These are phyloP conservation scores for Diaporthe citrichinensis DNA, from an alignment of 2,329 filamentous ascomycete species.

Conservation along the genomic window DNA sequence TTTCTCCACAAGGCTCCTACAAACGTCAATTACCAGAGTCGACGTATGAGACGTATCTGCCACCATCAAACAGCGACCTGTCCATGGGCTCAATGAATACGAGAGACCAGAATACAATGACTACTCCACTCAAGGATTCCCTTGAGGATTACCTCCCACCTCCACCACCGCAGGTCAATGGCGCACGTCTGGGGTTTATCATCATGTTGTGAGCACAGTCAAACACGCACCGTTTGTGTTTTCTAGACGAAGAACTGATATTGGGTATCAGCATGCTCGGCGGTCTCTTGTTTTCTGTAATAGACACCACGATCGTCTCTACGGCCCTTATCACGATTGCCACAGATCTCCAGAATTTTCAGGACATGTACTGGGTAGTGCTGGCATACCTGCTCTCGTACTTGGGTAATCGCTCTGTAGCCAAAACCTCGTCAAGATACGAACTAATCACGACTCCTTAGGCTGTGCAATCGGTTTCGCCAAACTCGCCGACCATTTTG, in stretches of 20 bases:
- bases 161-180: slow-evolving; percentile 20
- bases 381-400: slow-evolving; percentile 70
- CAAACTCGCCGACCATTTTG: slow-evolving; percentile 72
- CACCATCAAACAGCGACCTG: slow-evolving; percentile 35
- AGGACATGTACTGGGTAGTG: slow-evolving; percentile 68
- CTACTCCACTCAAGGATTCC: slow-evolving; percentile 28
- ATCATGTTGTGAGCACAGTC: slow-evolving; percentile 36
- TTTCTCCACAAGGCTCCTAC: slow-evolving; percentile 33
- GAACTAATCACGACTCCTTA: slow-evolving; percentile 44
- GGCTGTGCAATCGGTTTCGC: slow-evolving; percentile 71
- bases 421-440: neutral
- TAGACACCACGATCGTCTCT: slow-evolving; percentile 71
- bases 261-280: slow-evolving; percentile 59
- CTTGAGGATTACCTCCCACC: slow-evolving; percentile 11
- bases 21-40: neutral
- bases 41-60: slow-evolving; percentile 15
- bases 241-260: neutral
- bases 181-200: slow-evolving; percentile 33
- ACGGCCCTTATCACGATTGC: slow-evolving; percentile 72
- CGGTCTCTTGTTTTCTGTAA: slow-evolving; percentile 69
- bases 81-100: slow-evolving; percentile 31
- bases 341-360: slow-evolving; percentile 64
- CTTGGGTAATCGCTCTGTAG: slow-evolving; percentile 58
- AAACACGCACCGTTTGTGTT: neutral
- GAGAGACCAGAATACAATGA: slow-evolving; percentile 35